Conservation (phyloP, 2,329 filamentous ascomycete species). For the Diaporthe sp. region DNA sequence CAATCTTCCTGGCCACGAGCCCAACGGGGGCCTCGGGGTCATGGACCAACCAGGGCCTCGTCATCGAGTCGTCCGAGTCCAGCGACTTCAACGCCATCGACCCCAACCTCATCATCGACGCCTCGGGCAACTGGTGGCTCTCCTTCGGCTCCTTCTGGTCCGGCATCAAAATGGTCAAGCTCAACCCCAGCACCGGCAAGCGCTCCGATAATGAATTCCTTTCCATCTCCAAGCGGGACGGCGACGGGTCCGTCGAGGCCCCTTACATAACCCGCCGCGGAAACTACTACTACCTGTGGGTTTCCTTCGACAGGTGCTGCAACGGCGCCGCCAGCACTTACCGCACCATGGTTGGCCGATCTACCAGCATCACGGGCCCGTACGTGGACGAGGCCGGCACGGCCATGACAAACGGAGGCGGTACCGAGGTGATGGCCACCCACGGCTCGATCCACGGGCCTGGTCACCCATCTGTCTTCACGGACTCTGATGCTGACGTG, state of each 20-base stretch:
- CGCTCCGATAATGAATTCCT: too few relatives aligned
- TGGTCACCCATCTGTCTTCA: not conserved
- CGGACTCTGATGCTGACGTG: not conserved
- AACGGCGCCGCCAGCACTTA: not conserved
- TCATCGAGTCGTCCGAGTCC: not conserved
- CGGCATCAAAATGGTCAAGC: not conserved
- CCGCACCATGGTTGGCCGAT: slow-evolving; percentile 1
- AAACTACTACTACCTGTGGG: slow-evolving; percentile 15
- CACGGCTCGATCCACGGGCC: not conserved
- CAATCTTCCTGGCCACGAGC: slow-evolving; percentile 9
- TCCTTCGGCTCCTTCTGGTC: not conserved
- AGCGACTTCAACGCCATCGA: slow-evolving; percentile 4
- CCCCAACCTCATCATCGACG: not conserved
- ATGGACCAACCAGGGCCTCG: slow-evolving; percentile 7
- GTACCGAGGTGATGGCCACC: slow-evolving; percentile 1
- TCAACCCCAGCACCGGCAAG: slow-evolving; percentile 11
- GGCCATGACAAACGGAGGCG: not conserved
- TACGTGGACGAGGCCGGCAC: not conserved
- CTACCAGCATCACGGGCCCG: slow-evolving; percentile 7
- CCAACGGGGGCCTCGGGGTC: not conserved
- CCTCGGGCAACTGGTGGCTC: slow-evolving; percentile 5
- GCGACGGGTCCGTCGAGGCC: not conserved
- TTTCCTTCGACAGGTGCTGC: not conserved
- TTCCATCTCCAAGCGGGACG: too few relatives aligned
- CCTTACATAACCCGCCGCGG: not conserved